Evolutionary conservation across 2,329 filamentous ascomycete species (phyloP).

Genomic region (Kalaharituber pfeilii): DNA sequence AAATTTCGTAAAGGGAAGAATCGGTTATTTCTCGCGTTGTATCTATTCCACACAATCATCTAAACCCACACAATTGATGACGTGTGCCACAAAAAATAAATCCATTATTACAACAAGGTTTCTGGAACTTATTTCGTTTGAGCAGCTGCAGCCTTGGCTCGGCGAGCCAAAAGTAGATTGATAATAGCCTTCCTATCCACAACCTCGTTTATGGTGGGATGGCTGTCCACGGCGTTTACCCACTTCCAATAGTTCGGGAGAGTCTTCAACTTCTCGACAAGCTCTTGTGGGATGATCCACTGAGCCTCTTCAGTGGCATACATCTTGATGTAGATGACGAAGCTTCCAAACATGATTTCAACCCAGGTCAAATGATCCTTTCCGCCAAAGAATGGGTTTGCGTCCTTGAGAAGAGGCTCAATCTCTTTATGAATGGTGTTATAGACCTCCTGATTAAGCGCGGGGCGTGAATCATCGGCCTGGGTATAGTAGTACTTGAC

Average conservation of each 20-base stretch:
- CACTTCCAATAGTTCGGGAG: not conserved
- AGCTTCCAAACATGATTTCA: slow-evolving; percentile 38
- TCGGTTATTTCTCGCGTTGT: too few relatives aligned
- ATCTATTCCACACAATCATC: too few relatives aligned
- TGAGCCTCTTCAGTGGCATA: not conserved
- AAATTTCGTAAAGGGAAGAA: too few relatives aligned
- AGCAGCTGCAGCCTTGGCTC: too few relatives aligned
- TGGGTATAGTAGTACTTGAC: not conserved
- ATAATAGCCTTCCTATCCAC: too few relatives aligned
- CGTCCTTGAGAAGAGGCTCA: slow-evolving; percentile 47
- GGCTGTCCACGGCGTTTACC: not conserved
- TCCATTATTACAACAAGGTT: too few relatives aligned
- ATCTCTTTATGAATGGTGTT: slow-evolving; percentile 48
- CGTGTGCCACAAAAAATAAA: too few relatives aligned
- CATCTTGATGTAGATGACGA: not conserved
- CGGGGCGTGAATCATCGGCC: slow-evolving; percentile 28
- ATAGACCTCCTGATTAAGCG: slow-evolving; percentile 36
- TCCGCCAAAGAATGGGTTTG: slow-evolving; percentile 46
- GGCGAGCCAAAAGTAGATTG: too few relatives aligned
- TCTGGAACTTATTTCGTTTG: too few relatives aligned
- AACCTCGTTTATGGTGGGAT: too few relatives aligned
- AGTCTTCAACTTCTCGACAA: not conserved
- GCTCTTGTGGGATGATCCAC: not conserved
- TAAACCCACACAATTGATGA: too few relatives aligned
- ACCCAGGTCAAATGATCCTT: slow-evolving; percentile 49